phyloP scores from a whole-genome alignment of 495 filamentous ascomycete species.

The Chaetomium tenue region DNA sequence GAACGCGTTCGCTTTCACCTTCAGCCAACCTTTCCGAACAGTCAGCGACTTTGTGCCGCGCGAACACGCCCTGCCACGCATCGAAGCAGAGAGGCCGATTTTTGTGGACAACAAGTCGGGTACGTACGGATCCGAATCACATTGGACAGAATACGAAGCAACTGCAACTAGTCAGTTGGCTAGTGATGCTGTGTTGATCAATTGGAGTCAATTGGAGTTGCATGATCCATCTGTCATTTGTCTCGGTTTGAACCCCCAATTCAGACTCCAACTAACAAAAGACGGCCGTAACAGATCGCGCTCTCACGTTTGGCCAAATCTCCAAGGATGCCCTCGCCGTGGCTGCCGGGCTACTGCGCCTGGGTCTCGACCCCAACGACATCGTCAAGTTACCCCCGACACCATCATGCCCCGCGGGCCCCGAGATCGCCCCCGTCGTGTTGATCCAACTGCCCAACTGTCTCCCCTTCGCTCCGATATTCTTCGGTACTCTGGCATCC shows the following conservation, averaged over 20 bases:
- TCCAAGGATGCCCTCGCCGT: constrained; percentile 29
- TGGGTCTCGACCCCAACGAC: constrained; percentile 29
- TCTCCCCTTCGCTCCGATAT: constrained; percentile 32
- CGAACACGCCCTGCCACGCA: constrained; percentile 25
- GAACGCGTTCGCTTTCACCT: constrained; percentile 31
- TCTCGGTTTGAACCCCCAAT: neutral
- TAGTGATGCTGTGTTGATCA: too few species aligned
- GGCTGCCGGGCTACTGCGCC: constrained; percentile 27
- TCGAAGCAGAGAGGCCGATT: constrained; percentile 28
- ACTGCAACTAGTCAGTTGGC: too few species aligned
- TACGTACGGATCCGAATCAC: constrained; percentile 5
- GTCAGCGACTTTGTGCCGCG: constrained; percentile 28
- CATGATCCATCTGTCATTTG: too few species aligned
- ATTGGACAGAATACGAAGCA: neutral
- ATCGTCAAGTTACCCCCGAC: constrained; percentile 35
- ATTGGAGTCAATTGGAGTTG: too few species aligned
- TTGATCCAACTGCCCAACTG: constrained; percentile 40
- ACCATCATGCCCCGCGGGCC: constrained; percentile 29
- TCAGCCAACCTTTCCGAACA: constrained; percentile 34
- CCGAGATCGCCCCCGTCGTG: constrained; percentile 37
- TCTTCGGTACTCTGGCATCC: constrained; percentile 32
- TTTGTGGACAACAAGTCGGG: constrained; percentile 36
- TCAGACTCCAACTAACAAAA: constrained; percentile 3
- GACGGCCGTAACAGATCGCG: constrained; percentile 26
- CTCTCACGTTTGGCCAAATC: constrained; percentile 32